phyloP scores from a whole-genome alignment of 164 flowering plant genomes.

The Vitis rupestris region DNA sequence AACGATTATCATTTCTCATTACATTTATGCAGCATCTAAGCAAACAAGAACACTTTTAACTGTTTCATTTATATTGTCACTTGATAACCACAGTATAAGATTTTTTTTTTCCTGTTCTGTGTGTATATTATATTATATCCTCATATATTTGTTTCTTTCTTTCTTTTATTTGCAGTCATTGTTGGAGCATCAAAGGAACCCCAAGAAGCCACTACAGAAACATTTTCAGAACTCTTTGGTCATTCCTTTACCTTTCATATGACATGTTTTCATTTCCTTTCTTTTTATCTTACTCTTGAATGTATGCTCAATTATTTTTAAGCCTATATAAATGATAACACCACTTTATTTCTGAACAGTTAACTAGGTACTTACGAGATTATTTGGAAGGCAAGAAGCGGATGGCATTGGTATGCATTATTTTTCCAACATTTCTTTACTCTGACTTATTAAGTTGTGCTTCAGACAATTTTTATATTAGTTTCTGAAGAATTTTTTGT shows the following conservation, averaged over 20 bases:
- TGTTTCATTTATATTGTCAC: background rate
- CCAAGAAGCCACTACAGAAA: conserved; percentile 74
- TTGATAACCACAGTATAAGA: background rate
- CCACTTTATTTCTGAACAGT: conserved; percentile 34
- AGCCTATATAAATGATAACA: background rate
- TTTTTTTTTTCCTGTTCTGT: background rate
- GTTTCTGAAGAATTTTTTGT: background rate
- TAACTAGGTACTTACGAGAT: conserved; percentile 81
- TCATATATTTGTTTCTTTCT: background rate
- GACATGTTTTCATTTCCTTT: background rate
- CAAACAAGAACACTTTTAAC: background rate
- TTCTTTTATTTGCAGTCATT: conserved; percentile 49
- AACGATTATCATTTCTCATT: background rate
- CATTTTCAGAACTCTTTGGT: conserved; percentile 88
- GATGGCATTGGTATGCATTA: conserved; percentile 71
- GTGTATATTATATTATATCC: background rate
- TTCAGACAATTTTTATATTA: background rate
- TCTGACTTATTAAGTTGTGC: background rate
- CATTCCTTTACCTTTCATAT: conserved; percentile 6
- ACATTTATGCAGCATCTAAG: background rate
- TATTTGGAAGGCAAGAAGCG: conserved; percentile 88
- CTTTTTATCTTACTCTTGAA: background rate
- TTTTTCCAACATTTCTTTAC: background rate
- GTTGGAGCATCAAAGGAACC: conserved; percentile 88
- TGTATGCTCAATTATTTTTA: background rate